Conservation (phyloP, 1,284 basidiomycete species). For the Cryptococcus amylolentus region DNA sequence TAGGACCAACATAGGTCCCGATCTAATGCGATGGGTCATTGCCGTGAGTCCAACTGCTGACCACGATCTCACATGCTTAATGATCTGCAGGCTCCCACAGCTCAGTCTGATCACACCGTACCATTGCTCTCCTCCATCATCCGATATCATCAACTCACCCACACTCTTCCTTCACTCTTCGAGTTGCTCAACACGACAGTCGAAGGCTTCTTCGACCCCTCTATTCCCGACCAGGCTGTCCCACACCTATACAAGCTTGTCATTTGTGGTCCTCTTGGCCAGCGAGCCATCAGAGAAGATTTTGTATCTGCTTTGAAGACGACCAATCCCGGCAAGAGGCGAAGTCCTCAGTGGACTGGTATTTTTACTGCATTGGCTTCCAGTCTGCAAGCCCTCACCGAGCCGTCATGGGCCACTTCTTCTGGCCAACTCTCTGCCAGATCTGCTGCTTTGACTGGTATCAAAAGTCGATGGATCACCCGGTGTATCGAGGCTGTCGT, state of each 20-base stretch:
- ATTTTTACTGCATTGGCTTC: neutral
- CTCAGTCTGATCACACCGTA: constrained; percentile 8
- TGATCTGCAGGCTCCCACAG: constrained; percentile 3
- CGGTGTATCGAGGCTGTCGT: constrained; percentile 5
- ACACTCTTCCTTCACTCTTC: constrained; percentile 24
- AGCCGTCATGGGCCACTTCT: neutral
- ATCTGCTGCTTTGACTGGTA: constrained; percentile 6
- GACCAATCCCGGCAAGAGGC: neutral
- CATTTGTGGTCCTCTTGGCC: constrained; percentile 19
- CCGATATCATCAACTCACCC: constrained; percentile 34
- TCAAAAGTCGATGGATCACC: constrained; percentile 5
- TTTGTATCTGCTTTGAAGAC: constrained; percentile 5
- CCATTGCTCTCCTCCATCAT: constrained; percentile 24
- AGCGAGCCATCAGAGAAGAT: constrained; percentile 1
- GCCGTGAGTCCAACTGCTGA: constrained; percentile 21
- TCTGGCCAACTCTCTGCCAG: neutral
- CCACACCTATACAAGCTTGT: constrained; percentile 27
- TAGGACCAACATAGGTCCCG: constrained; percentile 19
- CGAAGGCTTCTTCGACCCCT: constrained; percentile 17
- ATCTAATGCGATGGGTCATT: constrained; percentile 34
- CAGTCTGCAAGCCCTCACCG: constrained; percentile 1
- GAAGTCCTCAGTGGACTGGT: constrained; percentile 5
- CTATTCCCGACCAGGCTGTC: constrained; percentile 17
- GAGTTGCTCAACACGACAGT: constrained; percentile 18
- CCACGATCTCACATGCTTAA: neutral